Percentiles rank a stretch among this genome's conserved stretches.
phyloP scores from a whole-genome alignment of 1,284 basidiomycete species.

The Irpex lacteus region DNA sequence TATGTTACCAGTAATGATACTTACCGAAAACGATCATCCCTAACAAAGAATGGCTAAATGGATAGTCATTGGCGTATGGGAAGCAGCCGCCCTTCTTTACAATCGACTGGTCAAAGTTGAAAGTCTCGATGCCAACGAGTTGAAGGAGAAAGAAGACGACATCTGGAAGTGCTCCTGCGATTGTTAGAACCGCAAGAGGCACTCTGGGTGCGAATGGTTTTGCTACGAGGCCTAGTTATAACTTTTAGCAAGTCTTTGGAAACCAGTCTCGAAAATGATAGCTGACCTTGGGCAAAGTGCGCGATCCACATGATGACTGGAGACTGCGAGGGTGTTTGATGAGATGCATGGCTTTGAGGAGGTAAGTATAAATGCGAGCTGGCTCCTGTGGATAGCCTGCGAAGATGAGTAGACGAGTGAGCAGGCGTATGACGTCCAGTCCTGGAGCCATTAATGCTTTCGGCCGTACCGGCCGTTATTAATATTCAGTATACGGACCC shows the following conservation, averaged over 20 bases:
- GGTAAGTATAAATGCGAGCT: too few species aligned
- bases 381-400: too few species aligned
- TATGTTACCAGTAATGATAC: neutral
- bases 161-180: slow-evolving; percentile 28
- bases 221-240: slow-evolving; percentile 23
- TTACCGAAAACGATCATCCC: slow-evolving; percentile 25
- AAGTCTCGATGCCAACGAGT: slow-evolving; percentile 28
- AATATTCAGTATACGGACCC: too few species aligned
- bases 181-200: slow-evolving; percentile 25
- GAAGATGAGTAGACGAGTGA: neutral
- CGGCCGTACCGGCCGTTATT: too few species aligned
- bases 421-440: neutral
- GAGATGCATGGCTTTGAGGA: neutral
- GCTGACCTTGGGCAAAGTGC: slow-evolving; percentile 27
- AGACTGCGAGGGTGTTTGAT: neutral
- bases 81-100: slow-evolving; percentile 26
- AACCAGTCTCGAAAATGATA: neutral
- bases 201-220: slow-evolving; percentile 30
- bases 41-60: slow-evolving; percentile 27
- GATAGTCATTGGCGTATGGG: slow-evolving; percentile 31
- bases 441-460: too few species aligned
- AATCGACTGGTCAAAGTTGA: slow-evolving; percentile 25
- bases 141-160: slow-evolving; percentile 28
- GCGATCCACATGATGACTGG: slow-evolving; percentile 26
- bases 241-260: neutral